Evolutionary conservation across 331 rosid species (phyloP).

Genomic region (Telfairia occidentalis): DNA sequence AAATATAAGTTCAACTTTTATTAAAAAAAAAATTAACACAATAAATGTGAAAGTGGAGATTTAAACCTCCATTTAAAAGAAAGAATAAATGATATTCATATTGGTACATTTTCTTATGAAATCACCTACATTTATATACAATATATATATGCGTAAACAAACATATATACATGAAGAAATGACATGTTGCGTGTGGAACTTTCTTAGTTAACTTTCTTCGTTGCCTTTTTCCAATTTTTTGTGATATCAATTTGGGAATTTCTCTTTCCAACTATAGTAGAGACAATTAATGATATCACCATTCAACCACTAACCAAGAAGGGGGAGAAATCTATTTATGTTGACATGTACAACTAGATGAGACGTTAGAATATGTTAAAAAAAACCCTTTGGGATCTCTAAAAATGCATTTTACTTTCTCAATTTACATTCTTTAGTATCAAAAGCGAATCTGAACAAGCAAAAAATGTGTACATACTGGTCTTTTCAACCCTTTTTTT

Average conservation of each 20-base stretch:
- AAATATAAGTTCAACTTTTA: background rate
- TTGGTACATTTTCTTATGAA: no score
- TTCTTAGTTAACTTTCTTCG: background rate
- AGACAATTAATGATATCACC: slow-evolving; percentile 4
- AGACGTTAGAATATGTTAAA: background rate
- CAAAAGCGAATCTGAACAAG: background rate
- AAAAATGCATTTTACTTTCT: background rate
- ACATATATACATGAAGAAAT: background rate
- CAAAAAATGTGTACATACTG: background rate
- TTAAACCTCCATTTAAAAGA: no score
- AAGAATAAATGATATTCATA: no score
- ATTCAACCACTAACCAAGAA: background rate
- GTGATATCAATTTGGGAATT: background rate
- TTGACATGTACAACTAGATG: background rate
- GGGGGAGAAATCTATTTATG: background rate
- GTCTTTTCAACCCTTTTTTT: background rate
- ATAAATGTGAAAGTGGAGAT: no score
- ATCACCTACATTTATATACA: no score
- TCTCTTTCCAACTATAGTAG: background rate
- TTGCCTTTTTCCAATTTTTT: background rate
- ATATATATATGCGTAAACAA: no score
- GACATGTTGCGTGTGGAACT: background rate
- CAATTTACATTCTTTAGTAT: background rate
- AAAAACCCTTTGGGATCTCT: background rate
- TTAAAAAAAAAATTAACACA: no score